These are phyloP conservation scores for Cladosporium sp. DNA, from an alignment of 2,329 filamentous ascomycete genomes.

Conservation along the genomic window DNA sequence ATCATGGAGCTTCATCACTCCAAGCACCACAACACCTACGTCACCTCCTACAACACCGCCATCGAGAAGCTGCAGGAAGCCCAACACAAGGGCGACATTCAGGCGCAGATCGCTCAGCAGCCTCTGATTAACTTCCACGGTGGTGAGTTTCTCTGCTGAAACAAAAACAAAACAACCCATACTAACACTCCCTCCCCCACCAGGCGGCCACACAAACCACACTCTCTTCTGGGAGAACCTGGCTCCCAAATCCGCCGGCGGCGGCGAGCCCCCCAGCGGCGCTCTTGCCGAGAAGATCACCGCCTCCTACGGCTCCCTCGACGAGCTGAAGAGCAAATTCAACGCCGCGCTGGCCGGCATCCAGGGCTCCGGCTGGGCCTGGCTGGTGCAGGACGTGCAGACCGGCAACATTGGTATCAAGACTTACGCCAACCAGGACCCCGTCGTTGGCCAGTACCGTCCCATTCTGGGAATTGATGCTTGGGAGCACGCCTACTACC, in stretches of 20 bases:
- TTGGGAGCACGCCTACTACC: slow-evolving; percentile 94
- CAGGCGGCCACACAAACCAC: slow-evolving; percentile 62
- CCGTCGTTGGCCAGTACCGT: slow-evolving; percentile 74
- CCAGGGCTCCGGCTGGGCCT: slow-evolving; percentile 68
- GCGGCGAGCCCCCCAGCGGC: slow-evolving; percentile 58
- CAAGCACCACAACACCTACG: slow-evolving; percentile 92
- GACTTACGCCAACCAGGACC: slow-evolving; percentile 82
- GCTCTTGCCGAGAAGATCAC: slow-evolving; percentile 55
- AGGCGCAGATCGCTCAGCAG: slow-evolving; percentile 51
- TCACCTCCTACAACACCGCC: slow-evolving; percentile 80
- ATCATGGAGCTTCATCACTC: slow-evolving; percentile 97
- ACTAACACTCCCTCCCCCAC: background rate
- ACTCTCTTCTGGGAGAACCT: slow-evolving; percentile 67
- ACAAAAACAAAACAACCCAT: too few species aligned
- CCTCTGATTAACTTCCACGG: slow-evolving; percentile 63
- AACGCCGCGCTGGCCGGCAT: slow-evolving; percentile 60
- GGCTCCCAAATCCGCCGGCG: slow-evolving; percentile 61
- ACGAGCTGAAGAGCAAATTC: slow-evolving; percentile 58
- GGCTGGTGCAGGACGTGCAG: slow-evolving; percentile 68
- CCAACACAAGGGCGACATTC: slow-evolving; percentile 48
- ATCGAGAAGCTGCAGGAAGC: slow-evolving; percentile 64
- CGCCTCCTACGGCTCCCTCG: slow-evolving; percentile 54
- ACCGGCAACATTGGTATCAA: slow-evolving; percentile 63
- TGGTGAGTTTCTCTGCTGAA: slow-evolving; percentile 32
- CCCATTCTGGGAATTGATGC: slow-evolving; percentile 87